Conservation (phyloP, 202 grass and related monocot genomes). For the Eragrostis tef region DNA sequence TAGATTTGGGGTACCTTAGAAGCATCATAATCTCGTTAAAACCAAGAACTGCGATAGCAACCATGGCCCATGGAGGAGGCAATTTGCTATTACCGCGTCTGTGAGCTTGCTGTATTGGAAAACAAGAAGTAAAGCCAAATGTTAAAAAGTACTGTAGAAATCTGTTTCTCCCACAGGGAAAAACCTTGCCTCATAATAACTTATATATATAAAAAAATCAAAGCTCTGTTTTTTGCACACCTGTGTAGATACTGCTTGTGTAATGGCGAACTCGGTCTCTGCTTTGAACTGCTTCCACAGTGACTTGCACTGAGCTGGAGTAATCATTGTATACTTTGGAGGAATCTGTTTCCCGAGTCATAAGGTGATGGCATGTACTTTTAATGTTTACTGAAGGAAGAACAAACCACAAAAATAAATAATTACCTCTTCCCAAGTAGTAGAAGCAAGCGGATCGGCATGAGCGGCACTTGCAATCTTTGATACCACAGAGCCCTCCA, state of each 20-base stretch:
- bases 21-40: conserved; percentile 92
- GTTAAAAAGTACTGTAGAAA: conserved; percentile 8
- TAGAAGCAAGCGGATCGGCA: conserved; percentile 77
- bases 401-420: conserved; percentile 4
- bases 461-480: conserved; percentile 57
- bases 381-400: conserved; percentile 31
- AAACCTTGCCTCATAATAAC: background rate
- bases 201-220: conserved; percentile 31
- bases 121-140: conserved; percentile 27
- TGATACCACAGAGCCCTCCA: conserved; percentile 61
- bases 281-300: conserved; percentile 84
- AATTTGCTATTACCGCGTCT: conserved; percentile 63
- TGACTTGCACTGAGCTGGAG: conserved; percentile 84
- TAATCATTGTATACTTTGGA: conserved; percentile 70
- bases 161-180: background rate
- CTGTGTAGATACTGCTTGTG: conserved; percentile 87
- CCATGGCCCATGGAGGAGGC: conserved; percentile 88
- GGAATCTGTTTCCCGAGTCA: conserved; percentile 57
- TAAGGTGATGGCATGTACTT: conserved; percentile 36
- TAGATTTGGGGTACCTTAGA: conserved; percentile 41
- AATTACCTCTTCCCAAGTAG: conserved; percentile 84
- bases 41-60: conserved; percentile 80
- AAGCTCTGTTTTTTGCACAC: conserved; percentile 49
- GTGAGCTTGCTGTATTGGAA: conserved; percentile 71
- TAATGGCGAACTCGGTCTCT: conserved; percentile 79